phyloP scores from a whole-genome alignment of 306 rosid species.

The Vigna reflexopilosa region DNA sequence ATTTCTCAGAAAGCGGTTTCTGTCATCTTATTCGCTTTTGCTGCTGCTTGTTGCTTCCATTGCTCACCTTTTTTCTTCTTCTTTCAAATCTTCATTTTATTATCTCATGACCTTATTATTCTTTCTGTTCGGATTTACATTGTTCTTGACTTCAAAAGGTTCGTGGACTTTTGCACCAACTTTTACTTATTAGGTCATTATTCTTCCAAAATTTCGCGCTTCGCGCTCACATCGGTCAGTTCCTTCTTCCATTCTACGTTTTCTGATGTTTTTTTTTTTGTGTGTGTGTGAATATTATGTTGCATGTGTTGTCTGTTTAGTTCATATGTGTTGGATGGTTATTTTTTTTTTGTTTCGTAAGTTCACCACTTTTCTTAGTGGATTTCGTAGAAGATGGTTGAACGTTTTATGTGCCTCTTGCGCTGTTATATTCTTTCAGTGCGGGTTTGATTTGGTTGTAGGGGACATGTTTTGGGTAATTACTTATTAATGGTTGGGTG shows the following conservation, averaged over 20 bases:
- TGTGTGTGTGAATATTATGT: neutral
- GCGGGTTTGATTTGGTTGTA: neutral
- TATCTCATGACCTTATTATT: too few species aligned
- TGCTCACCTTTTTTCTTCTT: too few species aligned
- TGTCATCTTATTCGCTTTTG: neutral
- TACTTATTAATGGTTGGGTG: neutral
- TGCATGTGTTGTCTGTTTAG: constrained; percentile 1
- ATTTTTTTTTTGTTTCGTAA: neutral
- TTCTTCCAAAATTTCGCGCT: constrained; percentile 50
- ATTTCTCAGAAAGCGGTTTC: neutral
- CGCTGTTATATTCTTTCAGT: neutral
- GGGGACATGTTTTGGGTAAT: neutral
- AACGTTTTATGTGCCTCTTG: neutral
- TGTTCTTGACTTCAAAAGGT: neutral
- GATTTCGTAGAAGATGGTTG: neutral
- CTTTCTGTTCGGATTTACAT: neutral
- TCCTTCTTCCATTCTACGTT: constrained; percentile 39
- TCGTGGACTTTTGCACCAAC: neutral
- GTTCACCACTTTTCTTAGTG: neutral
- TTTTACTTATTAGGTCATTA: constrained; percentile 1
- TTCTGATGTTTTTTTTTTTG: neutral
- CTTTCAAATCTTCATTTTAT: too few species aligned
- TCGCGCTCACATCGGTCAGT: constrained; percentile 58
- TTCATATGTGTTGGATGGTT: neutral
- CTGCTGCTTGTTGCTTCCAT: too few species aligned